These are phyloP conservation scores for Metschnikowia hibisci DNA, from an alignment of 805 yeast species.

Conservation along the genomic window DNA sequence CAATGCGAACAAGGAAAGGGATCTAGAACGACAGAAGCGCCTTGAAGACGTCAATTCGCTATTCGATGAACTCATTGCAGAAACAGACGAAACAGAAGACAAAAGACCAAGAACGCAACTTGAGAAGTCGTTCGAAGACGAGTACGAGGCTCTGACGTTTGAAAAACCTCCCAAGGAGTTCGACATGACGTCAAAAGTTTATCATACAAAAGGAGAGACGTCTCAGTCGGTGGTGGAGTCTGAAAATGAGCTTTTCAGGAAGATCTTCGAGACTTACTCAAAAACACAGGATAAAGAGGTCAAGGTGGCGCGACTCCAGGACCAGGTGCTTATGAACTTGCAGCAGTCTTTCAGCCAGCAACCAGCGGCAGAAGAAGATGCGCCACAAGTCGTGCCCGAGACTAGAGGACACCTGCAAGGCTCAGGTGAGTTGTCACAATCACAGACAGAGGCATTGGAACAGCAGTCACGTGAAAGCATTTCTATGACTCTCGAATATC, in stretches of 20 bases:
- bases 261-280: slow-evolving; percentile 17
- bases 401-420: not conserved
- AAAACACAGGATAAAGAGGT: slow-evolving; percentile 4
- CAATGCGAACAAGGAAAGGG: not conserved
- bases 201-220: not conserved
- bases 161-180: not conserved
- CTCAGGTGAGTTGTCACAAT: not conserved
- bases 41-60: slow-evolving; percentile 2
- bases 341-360: slow-evolving; percentile 13
- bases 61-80: not conserved
- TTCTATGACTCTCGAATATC: slow-evolving; percentile 22
- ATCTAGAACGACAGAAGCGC: not conserved
- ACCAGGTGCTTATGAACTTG: slow-evolving; percentile 14
- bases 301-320: slow-evolving; percentile 7
- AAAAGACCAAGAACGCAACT: not conserved
- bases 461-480: not conserved
- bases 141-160: not conserved
- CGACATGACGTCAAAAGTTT: not conserved
- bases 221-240: slow-evolving; percentile 7
- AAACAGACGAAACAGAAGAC: not conserved
- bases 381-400: not conserved
- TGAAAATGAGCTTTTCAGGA: slow-evolving; percentile 15
- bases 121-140: not conserved
- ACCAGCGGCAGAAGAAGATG: not conserved
- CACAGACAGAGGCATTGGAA: not conserved